Evolutionary conservation across 2,329 filamentous ascomycete genomes (phyloP).

Genomic region (Aphanocladium album): DNA sequence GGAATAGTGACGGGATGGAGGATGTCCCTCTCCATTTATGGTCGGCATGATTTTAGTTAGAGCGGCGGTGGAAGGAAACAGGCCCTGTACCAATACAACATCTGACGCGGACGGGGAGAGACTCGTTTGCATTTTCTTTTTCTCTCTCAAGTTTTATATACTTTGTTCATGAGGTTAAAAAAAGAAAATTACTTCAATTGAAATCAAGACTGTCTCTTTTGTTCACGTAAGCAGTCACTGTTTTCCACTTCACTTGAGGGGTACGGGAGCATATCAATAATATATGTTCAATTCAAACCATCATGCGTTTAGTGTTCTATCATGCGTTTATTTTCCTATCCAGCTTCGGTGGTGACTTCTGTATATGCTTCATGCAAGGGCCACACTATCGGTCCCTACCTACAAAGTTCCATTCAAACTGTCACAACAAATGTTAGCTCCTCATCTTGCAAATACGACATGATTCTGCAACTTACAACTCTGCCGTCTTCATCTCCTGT

Average conservation of each 20-base stretch:
- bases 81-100: conserved; percentile 11
- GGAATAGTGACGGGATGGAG: neutral
- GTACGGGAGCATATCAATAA: too few relatives aligned
- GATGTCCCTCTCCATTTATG: neutral
- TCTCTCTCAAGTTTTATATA: neutral
- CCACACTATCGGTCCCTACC: conserved; percentile 50
- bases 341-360: neutral
- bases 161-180: neutral
- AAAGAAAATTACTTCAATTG: neutral
- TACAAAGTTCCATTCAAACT: conserved; percentile 63
- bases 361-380: neutral
- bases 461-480: conserved; percentile 65
- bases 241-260: too few relatives aligned
- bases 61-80: neutral
- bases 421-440: conserved; percentile 11
- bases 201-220: conserved; percentile 4
- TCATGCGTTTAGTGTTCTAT: too few relatives aligned
- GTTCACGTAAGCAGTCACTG: neutral
- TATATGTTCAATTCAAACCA: too few relatives aligned
- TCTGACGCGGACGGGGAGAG: neutral
- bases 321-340: too few relatives aligned
- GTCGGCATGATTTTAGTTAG: neutral
- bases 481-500: conserved; percentile 90
- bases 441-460: too few relatives aligned
- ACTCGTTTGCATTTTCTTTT: neutral